Conservation (phyloP, 2,329 filamentous ascomycete species). For the Periconia sp. region DNA sequence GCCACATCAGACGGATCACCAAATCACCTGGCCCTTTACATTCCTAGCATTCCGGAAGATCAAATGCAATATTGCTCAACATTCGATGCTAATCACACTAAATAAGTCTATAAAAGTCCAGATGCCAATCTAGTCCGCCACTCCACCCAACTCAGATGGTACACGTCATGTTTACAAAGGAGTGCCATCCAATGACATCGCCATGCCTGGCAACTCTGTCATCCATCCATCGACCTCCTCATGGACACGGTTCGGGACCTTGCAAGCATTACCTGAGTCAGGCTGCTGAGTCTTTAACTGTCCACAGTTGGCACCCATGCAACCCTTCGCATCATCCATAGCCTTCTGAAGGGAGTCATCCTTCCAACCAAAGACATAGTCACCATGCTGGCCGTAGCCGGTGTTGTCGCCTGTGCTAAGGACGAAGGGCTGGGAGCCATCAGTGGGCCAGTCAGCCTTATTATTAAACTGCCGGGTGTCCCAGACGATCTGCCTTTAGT, state of each 20-base stretch:
- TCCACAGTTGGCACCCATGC: conserved; percentile 36
- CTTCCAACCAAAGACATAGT: conserved; percentile 42
- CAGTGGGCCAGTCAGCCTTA: conserved; percentile 38
- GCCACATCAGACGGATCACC: no score
- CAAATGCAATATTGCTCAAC: not conserved
- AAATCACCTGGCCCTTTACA: no score
- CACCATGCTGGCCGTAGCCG: conserved; percentile 26
- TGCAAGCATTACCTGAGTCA: conserved; percentile 25
- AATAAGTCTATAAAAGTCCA: not conserved
- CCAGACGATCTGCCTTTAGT: conserved; percentile 44
- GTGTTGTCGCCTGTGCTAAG: conserved; percentile 32
- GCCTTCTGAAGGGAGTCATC: conserved; percentile 36
- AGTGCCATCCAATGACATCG: conserved; percentile 7
- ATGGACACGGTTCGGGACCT: conserved; percentile 27
- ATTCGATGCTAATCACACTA: no score
- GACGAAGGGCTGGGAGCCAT: conserved; percentile 34
- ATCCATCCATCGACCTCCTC: conserved; percentile 33
- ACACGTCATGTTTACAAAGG: no score
- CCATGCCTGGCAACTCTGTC: conserved; percentile 24
- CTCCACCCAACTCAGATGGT: not conserved
- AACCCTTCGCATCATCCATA: conserved; percentile 36
- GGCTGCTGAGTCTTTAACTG: conserved; percentile 31
- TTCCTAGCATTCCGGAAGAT: no score
- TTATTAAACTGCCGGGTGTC: conserved; percentile 48
- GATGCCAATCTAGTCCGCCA: not conserved